Percentiles rank a stretch among this genome's conserved stretches.
phyloP scores from a whole-genome alignment of 2,329 filamentous ascomycete genomes.

The Pyrenochaeta sp. region DNA sequence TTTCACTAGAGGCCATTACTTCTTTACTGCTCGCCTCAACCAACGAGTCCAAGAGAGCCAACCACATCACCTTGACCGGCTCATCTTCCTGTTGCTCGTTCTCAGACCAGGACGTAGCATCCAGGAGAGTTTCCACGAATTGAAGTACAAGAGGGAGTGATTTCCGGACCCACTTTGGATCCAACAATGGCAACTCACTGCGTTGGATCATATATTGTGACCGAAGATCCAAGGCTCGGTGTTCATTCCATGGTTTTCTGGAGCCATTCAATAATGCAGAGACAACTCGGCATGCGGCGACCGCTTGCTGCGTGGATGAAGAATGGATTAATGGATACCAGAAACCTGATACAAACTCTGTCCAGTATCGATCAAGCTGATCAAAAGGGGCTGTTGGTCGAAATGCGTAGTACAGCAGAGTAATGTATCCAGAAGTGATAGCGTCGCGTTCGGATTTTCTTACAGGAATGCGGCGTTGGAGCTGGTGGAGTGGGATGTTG shows the following conservation, averaged over 20 bases:
- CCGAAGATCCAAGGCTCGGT: constrained; percentile 70
- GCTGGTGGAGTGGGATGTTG: constrained; percentile 36
- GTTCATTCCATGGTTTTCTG: constrained; percentile 75
- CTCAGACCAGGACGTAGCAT: constrained; percentile 57
- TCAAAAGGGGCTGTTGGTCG: constrained; percentile 71
- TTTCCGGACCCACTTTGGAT: constrained; percentile 85
- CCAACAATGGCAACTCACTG: constrained; percentile 83
- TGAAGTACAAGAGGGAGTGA: constrained; percentile 73
- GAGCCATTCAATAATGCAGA: constrained; percentile 72
- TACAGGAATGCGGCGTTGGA: constrained; percentile 65
- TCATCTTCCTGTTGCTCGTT: constrained; percentile 47
- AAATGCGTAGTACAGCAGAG: constrained; percentile 57
- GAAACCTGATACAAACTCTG: constrained; percentile 72
- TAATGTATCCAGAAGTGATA: constrained; percentile 77
- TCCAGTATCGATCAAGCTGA: constrained; percentile 82
- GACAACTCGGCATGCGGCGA: constrained; percentile 68
- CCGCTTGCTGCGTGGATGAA: constrained; percentile 29
- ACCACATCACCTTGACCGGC: constrained; percentile 69
- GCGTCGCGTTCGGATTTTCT: constrained; percentile 67
- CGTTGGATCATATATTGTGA: constrained; percentile 57
- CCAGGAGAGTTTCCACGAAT: constrained; percentile 64
- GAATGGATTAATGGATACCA: constrained; percentile 54
- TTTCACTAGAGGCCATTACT: constrained; percentile 85
- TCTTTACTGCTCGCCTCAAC: constrained; percentile 80
- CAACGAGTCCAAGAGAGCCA: constrained; percentile 68